Base-by-base conservation (phyloP, 148 eudicot species). In the Salicornia ramosissima region DNA sequence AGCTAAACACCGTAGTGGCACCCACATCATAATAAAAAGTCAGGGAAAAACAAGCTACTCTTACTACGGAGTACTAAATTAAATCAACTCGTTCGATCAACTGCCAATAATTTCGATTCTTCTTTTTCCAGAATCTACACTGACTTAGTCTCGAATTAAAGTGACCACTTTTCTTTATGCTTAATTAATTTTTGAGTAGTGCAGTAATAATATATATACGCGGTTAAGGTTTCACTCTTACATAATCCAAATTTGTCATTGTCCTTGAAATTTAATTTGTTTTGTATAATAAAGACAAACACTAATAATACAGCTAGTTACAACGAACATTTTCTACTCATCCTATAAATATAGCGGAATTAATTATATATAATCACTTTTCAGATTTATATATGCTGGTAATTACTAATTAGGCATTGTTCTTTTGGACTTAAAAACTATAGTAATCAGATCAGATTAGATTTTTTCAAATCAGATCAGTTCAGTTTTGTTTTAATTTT, bases 71-170 rank as follows among this genome's bases (percentile, higher is more conserved):
- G n/a, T n/a, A n/a, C n/a, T n/a, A n/a, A 47, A 28, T 66, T 29
- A 46, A 49, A 4, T 28, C 8, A 25, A 52, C 15, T 22, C 4
- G 33, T 13, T 68, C 26, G n/a, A n/a, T 68, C 63, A 69, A 69
- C 63, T 57, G 47, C 73, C 65, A 1, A 10, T 29, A 56, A 30
- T 70, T 34, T 45, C 22, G 45, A 43, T 60, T 21, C 25, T 25
- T 13, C 12, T 21, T 40, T 56, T 42, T 14, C 14, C 29, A 53
- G 10, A 22, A 1, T 2, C 1, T 56, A 26, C 40, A 8, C 49
- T 39, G 24, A 56, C 21, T 45, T 47, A 43, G 30, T 58, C 52
- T 60, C 64, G 33, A 60, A 34, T 60, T 9, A 60, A 33, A 34
- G 63, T 31, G 0, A 19, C 10, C 13, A 19, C 64, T 60, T 34